Evolutionary conservation across 352 stramenopile species (phyloP).

Genomic region (Blastocystis sp.): DNA sequence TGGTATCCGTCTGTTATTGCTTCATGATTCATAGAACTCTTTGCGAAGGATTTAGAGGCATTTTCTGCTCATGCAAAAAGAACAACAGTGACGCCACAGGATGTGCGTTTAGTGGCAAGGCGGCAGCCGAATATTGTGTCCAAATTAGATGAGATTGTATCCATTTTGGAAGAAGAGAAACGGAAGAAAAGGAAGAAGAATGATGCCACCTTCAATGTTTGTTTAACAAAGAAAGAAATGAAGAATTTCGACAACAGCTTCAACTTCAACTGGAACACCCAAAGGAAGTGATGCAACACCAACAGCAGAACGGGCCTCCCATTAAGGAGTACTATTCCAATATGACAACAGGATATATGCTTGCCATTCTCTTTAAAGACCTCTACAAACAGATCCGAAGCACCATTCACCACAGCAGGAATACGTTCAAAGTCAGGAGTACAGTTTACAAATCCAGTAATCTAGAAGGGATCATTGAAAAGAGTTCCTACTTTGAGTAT

Average conservation of each 20-base stretch:
- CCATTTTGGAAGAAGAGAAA: conserved; percentile 15
- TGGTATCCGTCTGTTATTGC: neutral
- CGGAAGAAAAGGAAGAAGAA: conserved; percentile 48
- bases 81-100: neutral
- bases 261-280: conserved; percentile 58
- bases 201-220: conserved; percentile 1
- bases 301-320: conserved; percentile 26
- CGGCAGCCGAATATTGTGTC: neutral
- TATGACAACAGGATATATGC: conserved; percentile 35
- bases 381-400: conserved; percentile 50
- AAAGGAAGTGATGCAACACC: conserved; percentile 32
- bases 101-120: conserved; percentile 15
- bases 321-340: neutral
- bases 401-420: conserved; percentile 49
- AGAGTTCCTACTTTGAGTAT: neutral
- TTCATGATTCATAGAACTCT: neutral
- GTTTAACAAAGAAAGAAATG: neutral
- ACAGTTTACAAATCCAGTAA: conserved; percentile 57
- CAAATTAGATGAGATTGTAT: neutral
- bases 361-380: conserved; percentile 55
- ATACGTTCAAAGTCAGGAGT: conserved; percentile 27
- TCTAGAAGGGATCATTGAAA: neutral
- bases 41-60: conserved; percentile 53
- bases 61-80: conserved; percentile 37
- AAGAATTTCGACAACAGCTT: conserved; percentile 51